Evolutionary conservation across 768 basidiomycete species (phyloP), one percentile per base, ranked within the genome.

Genomic region (Boletus edulis): DNA sequence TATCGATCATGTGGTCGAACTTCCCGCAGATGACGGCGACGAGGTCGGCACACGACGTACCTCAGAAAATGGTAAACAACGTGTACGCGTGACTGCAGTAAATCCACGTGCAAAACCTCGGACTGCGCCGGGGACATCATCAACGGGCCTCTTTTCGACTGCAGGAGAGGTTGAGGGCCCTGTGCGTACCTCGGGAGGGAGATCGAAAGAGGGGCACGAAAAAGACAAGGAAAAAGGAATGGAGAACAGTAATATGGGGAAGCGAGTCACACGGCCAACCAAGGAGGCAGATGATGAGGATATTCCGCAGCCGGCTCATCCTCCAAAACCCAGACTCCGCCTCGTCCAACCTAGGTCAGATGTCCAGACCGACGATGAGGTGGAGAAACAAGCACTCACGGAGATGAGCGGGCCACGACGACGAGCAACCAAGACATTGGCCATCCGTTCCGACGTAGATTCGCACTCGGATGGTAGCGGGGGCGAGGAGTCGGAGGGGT

Each of bases 1-100:
- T 32, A 35, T 65, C 8, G 63, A 68, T 27, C 55, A 59, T 9
- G 59, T 69, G 17, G 59, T 69, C 13, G 59, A 65, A 18, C 51
- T 68, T 29, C 65, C 61, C 0, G 11, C 48, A 9, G 67, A 61
- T 15, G 59, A 51, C 9, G 62, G 56, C 14, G 47, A 54, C 8
- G 7, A 14, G 32, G 37, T 18, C 17, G 18, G 13, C 11, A 24
- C 48, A 29, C 52, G 24, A n/a, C 31, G 29, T n/a, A 29, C 40
- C 17, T 37, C 32, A 1, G 17, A 14, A 7, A 32, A 45, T 17
- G 57, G 41, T 5, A 63, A 50, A 49, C 49, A 29, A 12, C 40
- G 31, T 20, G 24, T 7, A 17, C 37, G 12, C 7, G 20, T 35
- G 5, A 29, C 24, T 14, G 18, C 34, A 2, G 11, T 10, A 14